These are phyloP conservation scores for Sanghuangporus baumii DNA, from an alignment of 1,284 basidiomycete genomes.

Conservation along the genomic window DNA sequence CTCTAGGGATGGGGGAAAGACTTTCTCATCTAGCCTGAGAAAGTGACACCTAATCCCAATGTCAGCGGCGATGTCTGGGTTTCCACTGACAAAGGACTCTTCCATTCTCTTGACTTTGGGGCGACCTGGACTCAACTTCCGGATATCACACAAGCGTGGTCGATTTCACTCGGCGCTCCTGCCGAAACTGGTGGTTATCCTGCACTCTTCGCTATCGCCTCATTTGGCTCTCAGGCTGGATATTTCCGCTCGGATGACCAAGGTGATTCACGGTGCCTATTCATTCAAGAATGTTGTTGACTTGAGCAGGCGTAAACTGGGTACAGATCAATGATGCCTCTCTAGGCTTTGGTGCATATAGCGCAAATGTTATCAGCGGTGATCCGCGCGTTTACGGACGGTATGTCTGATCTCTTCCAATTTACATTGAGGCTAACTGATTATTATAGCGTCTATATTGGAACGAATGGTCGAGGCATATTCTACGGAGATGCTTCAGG, in stretches of 20 bases:
- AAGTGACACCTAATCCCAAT: conserved; percentile 48
- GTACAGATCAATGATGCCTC: conserved; percentile 54
- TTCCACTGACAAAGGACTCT: conserved; percentile 53
- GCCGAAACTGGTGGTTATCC: conserved; percentile 45
- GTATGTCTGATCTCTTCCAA: conserved; percentile 27
- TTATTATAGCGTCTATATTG: conserved; percentile 51
- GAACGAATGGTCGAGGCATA: conserved; percentile 61
- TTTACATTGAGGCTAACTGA: neutral
- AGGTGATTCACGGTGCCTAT: neutral
- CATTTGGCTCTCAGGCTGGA: conserved; percentile 40
- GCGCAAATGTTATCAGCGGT: conserved; percentile 43
- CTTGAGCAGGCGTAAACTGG: conserved; percentile 44
- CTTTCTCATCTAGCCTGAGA: conserved; percentile 41
- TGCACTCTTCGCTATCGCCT: conserved; percentile 50
- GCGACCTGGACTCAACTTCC: conserved; percentile 43
- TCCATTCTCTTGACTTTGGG: conserved; percentile 53
- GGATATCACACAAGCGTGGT: conserved; percentile 48
- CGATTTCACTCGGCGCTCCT: conserved; percentile 52
- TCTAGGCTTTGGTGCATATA: conserved; percentile 54
- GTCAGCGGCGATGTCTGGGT: conserved; percentile 56
- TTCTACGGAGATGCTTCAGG: conserved; percentile 45
- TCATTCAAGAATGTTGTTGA: neutral
- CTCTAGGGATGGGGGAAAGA: conserved; percentile 48
- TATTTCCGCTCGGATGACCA: conserved; percentile 55
- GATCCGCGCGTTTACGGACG: conserved; percentile 51